Percentiles rank a stretch among this genome's conserved stretches.
Conservation (phyloP, 371 early-diverging fungal genomes). For the Actinomucor elegans region DNA sequence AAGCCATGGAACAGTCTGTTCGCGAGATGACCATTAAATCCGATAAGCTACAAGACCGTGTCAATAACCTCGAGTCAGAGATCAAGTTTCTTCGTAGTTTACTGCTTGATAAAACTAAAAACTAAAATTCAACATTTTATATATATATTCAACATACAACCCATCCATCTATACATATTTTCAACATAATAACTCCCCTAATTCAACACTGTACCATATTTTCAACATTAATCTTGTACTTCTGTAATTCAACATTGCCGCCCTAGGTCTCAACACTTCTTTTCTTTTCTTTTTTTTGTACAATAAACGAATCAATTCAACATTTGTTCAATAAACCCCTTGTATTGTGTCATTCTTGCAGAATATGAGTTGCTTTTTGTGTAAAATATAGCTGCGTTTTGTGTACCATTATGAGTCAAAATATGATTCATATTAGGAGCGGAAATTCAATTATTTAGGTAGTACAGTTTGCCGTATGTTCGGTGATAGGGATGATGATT, state of each 20-base stretch:
- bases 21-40: slow-evolving; percentile 77
- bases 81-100: slow-evolving; percentile 85
- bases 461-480: too few relatives aligned
- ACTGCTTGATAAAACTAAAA: slow-evolving; percentile 68
- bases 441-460: too few relatives aligned
- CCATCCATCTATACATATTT: neutral
- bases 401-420: too few relatives aligned
- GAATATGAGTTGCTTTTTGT: too few relatives aligned
- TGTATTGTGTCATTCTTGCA: too few relatives aligned
- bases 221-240: slow-evolving; percentile 14
- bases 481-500: too few relatives aligned
- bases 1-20: slow-evolving; percentile 81
- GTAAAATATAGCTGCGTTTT: too few relatives aligned
- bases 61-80: slow-evolving; percentile 83
- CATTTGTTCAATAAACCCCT: too few relatives aligned
- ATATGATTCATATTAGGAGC: too few relatives aligned
- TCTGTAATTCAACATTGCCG: slow-evolving; percentile 28
- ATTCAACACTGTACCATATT: slow-evolving; percentile 21
- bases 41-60: slow-evolving; percentile 67
- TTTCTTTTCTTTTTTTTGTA: too few relatives aligned
- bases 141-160: slow-evolving; percentile 11
- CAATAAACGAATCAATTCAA: too few relatives aligned
- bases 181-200: slow-evolving; percentile 12
- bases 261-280: too few relatives aligned
- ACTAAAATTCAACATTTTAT: slow-evolving; percentile 20